Conservation (phyloP, 2,329 filamentous ascomycete species). For the Peltaster fructicola region DNA sequence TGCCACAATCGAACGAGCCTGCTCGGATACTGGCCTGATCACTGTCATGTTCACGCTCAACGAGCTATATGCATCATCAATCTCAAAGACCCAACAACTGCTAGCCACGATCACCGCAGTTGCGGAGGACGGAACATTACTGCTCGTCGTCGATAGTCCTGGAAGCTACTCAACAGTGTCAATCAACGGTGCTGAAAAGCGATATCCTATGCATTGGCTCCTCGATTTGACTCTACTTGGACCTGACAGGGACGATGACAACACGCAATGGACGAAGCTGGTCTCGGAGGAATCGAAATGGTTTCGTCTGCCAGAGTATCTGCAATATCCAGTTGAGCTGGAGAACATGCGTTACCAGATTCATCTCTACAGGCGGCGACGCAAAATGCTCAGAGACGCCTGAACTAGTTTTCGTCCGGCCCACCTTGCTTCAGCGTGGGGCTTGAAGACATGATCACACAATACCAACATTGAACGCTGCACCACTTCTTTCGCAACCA, state of each 20-base stretch:
- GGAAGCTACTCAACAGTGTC: constrained; percentile 79
- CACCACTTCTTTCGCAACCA: no score
- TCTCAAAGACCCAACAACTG: constrained; percentile 58
- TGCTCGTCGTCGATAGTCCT: constrained; percentile 82
- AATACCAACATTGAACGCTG: no score
- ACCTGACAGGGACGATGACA: constrained; percentile 7
- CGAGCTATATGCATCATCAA: constrained; percentile 70
- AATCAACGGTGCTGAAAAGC: constrained; percentile 37
- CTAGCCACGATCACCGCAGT: constrained; percentile 48
- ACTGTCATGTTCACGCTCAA: constrained; percentile 91
- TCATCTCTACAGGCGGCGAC: constrained; percentile 52
- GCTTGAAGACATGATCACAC: no score
- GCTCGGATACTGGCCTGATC: constrained; percentile 32
- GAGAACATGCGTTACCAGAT: constrained; percentile 95
- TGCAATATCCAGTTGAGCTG: constrained; percentile 67
- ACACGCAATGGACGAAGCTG: constrained; percentile 51
- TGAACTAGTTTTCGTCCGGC: no score
- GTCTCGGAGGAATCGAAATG: constrained; percentile 62
- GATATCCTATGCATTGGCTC: constrained; percentile 88
- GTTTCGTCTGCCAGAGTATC: constrained; percentile 49
- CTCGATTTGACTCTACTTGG: constrained; percentile 60
- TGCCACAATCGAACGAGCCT: constrained; percentile 11
- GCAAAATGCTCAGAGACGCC: no score
- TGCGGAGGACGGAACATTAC: constrained; percentile 41
- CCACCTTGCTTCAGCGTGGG: no score